phyloP scores from a whole-genome alignment of 139 green algal species.

The Trebouxia sp. region DNA sequence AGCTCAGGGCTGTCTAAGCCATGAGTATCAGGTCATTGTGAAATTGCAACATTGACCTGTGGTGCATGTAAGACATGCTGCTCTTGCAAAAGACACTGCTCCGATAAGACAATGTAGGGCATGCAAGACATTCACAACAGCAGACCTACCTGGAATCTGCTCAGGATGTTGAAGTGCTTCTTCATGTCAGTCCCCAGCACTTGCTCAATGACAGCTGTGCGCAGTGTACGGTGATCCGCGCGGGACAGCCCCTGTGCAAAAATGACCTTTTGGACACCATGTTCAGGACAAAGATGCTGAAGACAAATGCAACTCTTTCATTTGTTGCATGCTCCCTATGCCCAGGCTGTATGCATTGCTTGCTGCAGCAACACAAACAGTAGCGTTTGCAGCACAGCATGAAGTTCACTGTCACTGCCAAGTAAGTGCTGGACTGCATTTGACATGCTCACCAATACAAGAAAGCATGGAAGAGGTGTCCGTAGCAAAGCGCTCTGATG shows the following conservation, averaged over 20 bases:
- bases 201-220: slow-evolving; percentile 61
- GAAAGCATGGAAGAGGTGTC: too few relatives aligned
- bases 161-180: slow-evolving; percentile 67
- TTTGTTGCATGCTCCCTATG: too few relatives aligned
- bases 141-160: slow-evolving; percentile 55
- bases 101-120: not conserved
- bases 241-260: slow-evolving; percentile 41
- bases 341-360: too few relatives aligned
- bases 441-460: too few relatives aligned
- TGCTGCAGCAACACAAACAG: too few relatives aligned
- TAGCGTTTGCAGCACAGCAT: too few relatives aligned
- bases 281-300: not conserved
- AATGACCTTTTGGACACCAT: not conserved
- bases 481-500: too few relatives aligned
- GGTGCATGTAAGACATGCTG: not conserved
- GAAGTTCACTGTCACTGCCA: too few relatives aligned
- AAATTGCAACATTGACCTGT: not conserved
- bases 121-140: not conserved
- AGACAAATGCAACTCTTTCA: too few relatives aligned
- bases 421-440: too few relatives aligned
- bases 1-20: not conserved
- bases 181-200: slow-evolving; percentile 80
- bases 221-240: slow-evolving; percentile 44
- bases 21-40: not conserved
- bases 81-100: not conserved